A percentile compares a stretch with the other conserved stretches of the same genome.
Evolutionary conservation across 352 stramenopile species (phyloP).

Genomic region (Blastocystis sp.): DNA sequence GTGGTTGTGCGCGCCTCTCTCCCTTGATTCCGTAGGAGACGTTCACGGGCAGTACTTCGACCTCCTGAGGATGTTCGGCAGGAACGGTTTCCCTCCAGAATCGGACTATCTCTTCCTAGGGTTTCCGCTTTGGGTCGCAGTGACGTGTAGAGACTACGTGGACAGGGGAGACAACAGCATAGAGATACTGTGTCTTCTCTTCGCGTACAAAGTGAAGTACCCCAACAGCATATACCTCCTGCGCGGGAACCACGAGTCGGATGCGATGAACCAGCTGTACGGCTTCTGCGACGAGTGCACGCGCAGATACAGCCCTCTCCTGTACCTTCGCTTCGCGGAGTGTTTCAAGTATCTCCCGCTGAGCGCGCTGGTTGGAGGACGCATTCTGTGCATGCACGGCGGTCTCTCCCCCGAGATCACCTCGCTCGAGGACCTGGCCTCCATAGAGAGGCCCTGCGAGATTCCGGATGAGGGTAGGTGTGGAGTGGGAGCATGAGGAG

Average conservation of each 20-base stretch:
- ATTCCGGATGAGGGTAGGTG: slow-evolving; percentile 80
- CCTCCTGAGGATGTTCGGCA: slow-evolving; percentile 91
- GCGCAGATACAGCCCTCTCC: slow-evolving; percentile 73
- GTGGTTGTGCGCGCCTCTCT: slow-evolving; percentile 79
- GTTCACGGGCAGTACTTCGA: slow-evolving; percentile 98
- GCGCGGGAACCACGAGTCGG: slow-evolving; percentile 76
- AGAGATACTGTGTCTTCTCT: slow-evolving; percentile 76
- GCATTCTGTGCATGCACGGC: slow-evolving; percentile 83
- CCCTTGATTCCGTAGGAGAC: slow-evolving; percentile 78
- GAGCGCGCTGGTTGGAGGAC: slow-evolving; percentile 59
- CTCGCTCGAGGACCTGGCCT: slow-evolving; percentile 83
- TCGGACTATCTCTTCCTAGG: slow-evolving; percentile 96
- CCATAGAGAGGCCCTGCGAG: slow-evolving; percentile 83
- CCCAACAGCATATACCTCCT: slow-evolving; percentile 76
- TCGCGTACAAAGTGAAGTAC: slow-evolving; percentile 75
- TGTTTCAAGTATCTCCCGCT: slow-evolving; percentile 76
- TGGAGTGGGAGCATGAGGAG: not conserved
- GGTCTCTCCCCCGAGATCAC: slow-evolving; percentile 86
- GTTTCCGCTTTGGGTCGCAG: slow-evolving; percentile 66
- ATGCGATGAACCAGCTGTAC: slow-evolving; percentile 76
- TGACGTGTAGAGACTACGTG: slow-evolving; percentile 76
- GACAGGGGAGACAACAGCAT: slow-evolving; percentile 76
- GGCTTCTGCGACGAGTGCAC: slow-evolving; percentile 75
- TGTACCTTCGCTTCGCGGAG: slow-evolving; percentile 74
- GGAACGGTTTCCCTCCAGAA: slow-evolving; percentile 90